Evolutionary conservation across 257 asterid genomes (phyloP), one percentile per base, ranked within the genome.

Genomic region (Linaria vulgaris): DNA sequence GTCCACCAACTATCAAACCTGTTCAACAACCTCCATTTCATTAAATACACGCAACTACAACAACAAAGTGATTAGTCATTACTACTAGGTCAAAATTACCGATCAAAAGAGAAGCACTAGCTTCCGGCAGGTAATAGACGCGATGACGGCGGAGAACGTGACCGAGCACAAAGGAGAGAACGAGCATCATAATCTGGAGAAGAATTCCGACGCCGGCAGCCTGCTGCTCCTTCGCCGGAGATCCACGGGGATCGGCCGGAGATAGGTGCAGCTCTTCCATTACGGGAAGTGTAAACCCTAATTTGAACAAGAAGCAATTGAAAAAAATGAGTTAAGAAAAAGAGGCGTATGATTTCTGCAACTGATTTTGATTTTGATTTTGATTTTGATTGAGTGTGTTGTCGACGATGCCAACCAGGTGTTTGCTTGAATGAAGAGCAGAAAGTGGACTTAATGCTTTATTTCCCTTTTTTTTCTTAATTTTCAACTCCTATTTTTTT

Each of bases 111-210:
- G 99, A 94, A 59, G 99, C 99, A 68, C 99, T 94, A 16, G 99
- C 99, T 81, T 94, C 99, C 14, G 99, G 99, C 34, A 90, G 92
- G 76, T 94, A 94, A 75, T 94, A 94, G 76, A 94, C 84, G 49
- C 90, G 86, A 68, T 75, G 97, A 34, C 97, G 97, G 21, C 99
- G 97, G 60, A 94, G 97, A 61, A 90, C 89, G 75, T 94, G 99
- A 30, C 99, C 97, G 55, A 94, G 94, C 54, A 94, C 88, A 73
- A 94, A 94, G 7, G 99, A 87, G 14, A 94, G 85, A 8, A 90
- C 99, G 63, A 94, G 97, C 99, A 94, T 94, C 99, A 90, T 90
- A 78, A 94, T 94, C 96, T 90, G 99, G 22, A 94, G 91, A 66
- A 94, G 99, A 59, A 94, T 94, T 14, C 99, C 99, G 49, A 87